A percentile compares a stretch with the other conserved stretches of the same genome.
Conservation (phyloP, 257 asterid species). For the Gentiana dahurica region DNA sequence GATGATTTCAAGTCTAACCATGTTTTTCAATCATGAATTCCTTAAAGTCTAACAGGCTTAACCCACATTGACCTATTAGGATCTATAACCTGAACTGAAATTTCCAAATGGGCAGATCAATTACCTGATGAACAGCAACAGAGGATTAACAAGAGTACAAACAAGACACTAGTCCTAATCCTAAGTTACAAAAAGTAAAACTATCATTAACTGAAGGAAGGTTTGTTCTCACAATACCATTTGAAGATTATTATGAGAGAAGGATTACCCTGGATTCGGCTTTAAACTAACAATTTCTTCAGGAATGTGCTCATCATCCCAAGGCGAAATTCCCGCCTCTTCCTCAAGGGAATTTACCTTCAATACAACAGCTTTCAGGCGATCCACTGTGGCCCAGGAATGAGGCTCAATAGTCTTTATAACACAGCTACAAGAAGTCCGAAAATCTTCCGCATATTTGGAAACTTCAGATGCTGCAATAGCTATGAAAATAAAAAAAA, state of each 20-base stretch:
- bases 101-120: background rate
- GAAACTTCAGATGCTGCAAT: conserved; percentile 80
- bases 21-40: too few relatives aligned
- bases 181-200: background rate
- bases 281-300: conserved; percentile 62
- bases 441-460: conserved; percentile 61
- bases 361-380: conserved; percentile 47
- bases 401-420: conserved; percentile 91
- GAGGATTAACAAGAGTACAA: background rate
- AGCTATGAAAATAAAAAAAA: conserved; percentile 30
- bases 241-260: background rate
- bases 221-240: background rate
- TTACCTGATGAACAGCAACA: background rate
- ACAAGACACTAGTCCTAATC: background rate
- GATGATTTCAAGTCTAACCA: too few relatives aligned
- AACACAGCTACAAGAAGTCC: conserved; percentile 65
- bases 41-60: too few relatives aligned
- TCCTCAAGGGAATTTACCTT: conserved; percentile 64
- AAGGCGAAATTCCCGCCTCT: conserved; percentile 44
- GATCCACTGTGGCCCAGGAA: conserved; percentile 61
- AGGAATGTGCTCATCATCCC: conserved; percentile 87
- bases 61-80: too few relatives aligned
- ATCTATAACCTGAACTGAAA: too few relatives aligned
- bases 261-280: conserved; percentile 76
- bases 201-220: background rate